Evolutionary conservation across 352 stramenopile species (phyloP), one percentile per base, ranked within the genome.

Genomic region (Globisporangium nagaii): DNA sequence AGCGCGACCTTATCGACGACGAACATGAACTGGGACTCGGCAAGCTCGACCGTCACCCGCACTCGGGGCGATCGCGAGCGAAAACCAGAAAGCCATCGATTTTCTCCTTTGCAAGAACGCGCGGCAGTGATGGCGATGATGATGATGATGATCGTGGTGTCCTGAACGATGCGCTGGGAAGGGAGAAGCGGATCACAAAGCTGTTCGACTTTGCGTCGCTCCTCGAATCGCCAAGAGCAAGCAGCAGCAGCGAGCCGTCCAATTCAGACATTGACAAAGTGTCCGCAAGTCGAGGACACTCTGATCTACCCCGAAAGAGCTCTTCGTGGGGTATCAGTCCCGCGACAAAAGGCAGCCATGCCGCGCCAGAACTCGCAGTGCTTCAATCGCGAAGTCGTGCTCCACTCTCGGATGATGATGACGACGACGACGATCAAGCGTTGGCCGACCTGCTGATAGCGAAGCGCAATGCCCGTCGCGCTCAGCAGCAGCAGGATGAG

Each of bases 121-220:
- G 15, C 39, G 20, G 13, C 0, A 34, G 7, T 27, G 32, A 7
- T 15, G 25, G 4, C 17, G 19, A 51, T 10, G 25, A 34, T 13
- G 24, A 19, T 20, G 28, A 17, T 12, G 4, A 41, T 8, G 25
- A 11, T 7, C 42, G 15, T 2, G 17, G 37, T 1, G 25, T 17
- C 3, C 1, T 1, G 8, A 36, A 17, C 8, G n/a, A 22, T 2
- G 5, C 28, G 22, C 13, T 31, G 17, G 27, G 10, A 17, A 36
- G 10, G 3, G 39, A 8, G 12, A 46, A 46, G 13, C 9, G 17
- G 17, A 43, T n/a, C 19, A 27, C 37, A 9, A 64, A 47, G 12
- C 47, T 88, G 12, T 88, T 84, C 47, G 71, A 84, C 34, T 86
- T 84, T 54, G 72, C 80, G 10, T 79, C 71, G n/a, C 41, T 87